Evolutionary conservation across 2,329 filamentous ascomycete species (phyloP), one percentile per base, ranked within the genome.

Genomic region (Lecanicillium sp.): DNA sequence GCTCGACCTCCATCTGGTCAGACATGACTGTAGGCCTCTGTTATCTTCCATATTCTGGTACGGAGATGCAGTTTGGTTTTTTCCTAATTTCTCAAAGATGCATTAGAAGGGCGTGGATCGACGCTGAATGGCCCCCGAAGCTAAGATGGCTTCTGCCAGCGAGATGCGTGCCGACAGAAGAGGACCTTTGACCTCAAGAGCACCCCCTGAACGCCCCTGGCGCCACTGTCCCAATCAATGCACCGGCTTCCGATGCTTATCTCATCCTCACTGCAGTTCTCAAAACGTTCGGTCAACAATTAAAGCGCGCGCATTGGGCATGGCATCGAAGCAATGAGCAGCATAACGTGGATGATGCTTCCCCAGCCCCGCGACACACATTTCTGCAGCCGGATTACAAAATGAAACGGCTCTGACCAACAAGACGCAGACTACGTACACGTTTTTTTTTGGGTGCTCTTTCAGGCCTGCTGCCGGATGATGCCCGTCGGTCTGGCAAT

Each of bases 211-310:
- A 1, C n/a, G 54, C 65, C 8, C 64, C 73, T 0, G 65, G 61
- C 3, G 57, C 56, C 14, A 69, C 68, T 0, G 66, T 63, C 0
- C 75, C 72, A 0, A 60, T 68, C 30, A 58, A 62, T 0, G 58
- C 61, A 3, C 62, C 72, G 2, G 70, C 75, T 1, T 69, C 72
- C 0, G 70, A 76, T 46, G 70, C 71, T 2, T 75, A 73, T 49
- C 61, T 75, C 2, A 64, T 73, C 2, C 65, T 68, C 37, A 67
- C n/a, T n/a, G n/a, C n/a, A n/a, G n/a, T n/a, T 72, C 19, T 70
- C 71, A 0, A 56, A 60, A 6, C 48, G 71, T 0, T 59, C 71
- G 3, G 57, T 60, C 2, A 57, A 63, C 10, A 65, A 72, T 20
- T 64, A n/a, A n/a, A n/a, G n/a, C n/a, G n/a, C n/a, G n/a, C n/a